Percentiles rank a stretch among this genome's conserved stretches.
phyloP scores from a whole-genome alignment of 768 basidiomycete species.

The Neoboletus subvelutipes region DNA sequence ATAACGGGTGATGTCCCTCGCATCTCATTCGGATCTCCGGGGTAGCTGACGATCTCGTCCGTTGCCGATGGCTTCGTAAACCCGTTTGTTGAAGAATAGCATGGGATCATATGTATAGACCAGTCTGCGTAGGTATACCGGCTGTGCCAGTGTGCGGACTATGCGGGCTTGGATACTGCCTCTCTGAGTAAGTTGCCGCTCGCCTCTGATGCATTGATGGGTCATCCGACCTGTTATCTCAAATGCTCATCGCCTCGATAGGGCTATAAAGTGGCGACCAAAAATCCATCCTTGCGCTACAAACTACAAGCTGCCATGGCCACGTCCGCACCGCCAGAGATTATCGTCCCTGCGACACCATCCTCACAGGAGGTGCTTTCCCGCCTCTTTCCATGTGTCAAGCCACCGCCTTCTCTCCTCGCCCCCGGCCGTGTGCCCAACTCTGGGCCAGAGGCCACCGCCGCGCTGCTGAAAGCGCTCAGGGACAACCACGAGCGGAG shows the following conservation, averaged over 20 bases:
- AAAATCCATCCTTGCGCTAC: not conserved
- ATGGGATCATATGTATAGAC: not conserved
- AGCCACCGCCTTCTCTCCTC: constrained; percentile 34
- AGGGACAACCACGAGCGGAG: constrained; percentile 52
- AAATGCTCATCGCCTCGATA: not conserved
- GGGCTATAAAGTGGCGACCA: constrained; percentile 10
- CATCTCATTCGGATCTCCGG: not conserved
- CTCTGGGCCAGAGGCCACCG: constrained; percentile 38
- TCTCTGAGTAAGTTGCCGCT: no score
- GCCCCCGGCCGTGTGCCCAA: constrained; percentile 40
- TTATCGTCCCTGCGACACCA: constrained; percentile 17
- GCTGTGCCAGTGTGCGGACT: not conserved
- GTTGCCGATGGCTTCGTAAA: not conserved
- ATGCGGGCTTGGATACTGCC: not conserved
- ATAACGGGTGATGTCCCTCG: no score
- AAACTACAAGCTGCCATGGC: constrained; percentile 9
- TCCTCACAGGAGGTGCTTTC: constrained; percentile 26
- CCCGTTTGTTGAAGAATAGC: not conserved
- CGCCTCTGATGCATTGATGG: not conserved
- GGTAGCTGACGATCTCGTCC: not conserved
- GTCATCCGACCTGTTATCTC: not conserved
- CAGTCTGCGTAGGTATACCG: not conserved
- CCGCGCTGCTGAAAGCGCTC: constrained; percentile 40
- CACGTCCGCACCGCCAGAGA: constrained; percentile 29
- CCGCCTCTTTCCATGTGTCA: constrained; percentile 33